Base-by-base conservation (phyloP, 2,329 filamentous ascomycete genomes). In the Monilinia fructigena region DNA sequence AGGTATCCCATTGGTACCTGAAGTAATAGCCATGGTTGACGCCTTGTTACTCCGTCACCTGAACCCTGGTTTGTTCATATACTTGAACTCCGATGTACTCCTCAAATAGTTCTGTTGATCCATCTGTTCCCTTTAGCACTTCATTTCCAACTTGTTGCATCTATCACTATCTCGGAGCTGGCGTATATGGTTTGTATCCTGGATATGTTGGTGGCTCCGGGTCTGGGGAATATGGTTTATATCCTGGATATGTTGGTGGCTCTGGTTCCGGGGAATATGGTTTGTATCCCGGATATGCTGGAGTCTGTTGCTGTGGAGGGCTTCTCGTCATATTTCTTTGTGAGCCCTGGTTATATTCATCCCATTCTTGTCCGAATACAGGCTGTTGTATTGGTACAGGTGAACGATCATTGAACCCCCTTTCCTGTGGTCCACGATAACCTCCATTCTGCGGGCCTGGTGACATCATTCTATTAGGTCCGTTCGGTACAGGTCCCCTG, bases 391-490 rank as follows among this genome's bases (percentile, higher is more conserved):
- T 45, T 10, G 42, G 54, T n/a, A 18, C 53, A 6, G 55, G 63
- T 12, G 55, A 60, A 26, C 5, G 20, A 60, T 38, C 50, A 26
- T 60, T 23, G 11, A 60, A 60, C 12, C 28, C 28, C 18, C 40
- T 65, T 52, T 65, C 48, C 4, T 60, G 54, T n/a, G 18, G n/a
- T 28, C 38, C 38, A 45, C 38, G 38, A 45, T 55, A 28, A 63
- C 14, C 28, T 16, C 18, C 47, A n/a, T 68, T 67, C 2, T 68
- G 54, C 20, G 71, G 69, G 12, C 72, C 70, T n/a, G 73, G 74
- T 48, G 68, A 69, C 55, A 72, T 70, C 56, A 70, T 67, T 28
- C 67, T 61, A 31, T 69, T 70, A n/a, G 68, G 63, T 28, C 67
- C 66, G 23, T 68, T 71, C 31, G 67, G 61, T 38, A 65, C 67